These are phyloP conservation scores for Globisporangium takayamanum DNA, from an alignment of 352 stramenopile genomes.

Conservation along the genomic window DNA sequence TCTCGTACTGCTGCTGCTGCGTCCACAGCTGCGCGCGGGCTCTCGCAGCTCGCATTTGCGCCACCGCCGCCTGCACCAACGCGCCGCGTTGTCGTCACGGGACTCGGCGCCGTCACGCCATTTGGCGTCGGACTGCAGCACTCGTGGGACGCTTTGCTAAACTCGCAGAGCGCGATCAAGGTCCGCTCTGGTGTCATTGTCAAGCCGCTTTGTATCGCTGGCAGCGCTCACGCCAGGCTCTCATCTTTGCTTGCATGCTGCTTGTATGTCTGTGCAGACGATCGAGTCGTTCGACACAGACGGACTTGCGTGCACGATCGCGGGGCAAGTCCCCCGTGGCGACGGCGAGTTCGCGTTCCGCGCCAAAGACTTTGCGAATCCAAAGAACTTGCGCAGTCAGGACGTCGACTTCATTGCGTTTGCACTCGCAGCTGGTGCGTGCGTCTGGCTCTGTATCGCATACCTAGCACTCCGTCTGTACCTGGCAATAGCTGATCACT, in stretches of 20 bases:
- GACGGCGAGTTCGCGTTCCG: conserved; percentile 47
- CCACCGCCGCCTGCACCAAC: conserved; percentile 45
- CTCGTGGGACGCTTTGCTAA: conserved; percentile 80
- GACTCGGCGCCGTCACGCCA: conserved; percentile 87
- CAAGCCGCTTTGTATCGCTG: background rate
- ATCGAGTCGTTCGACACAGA: conserved; percentile 51
- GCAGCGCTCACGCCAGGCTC: background rate
- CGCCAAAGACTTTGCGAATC: conserved; percentile 62
- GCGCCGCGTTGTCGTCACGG: conserved; percentile 89
- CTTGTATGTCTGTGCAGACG: conserved; percentile 18
- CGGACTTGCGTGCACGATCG: conserved; percentile 64
- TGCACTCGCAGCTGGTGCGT: conserved; percentile 68
- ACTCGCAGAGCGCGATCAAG: conserved; percentile 68
- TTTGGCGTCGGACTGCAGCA: conserved; percentile 81
- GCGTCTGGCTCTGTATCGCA: background rate
- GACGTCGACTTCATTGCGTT: conserved; percentile 86
- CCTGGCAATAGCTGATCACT: background rate
- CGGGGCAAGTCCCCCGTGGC: conserved; percentile 57
- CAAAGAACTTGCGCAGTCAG: conserved; percentile 60
- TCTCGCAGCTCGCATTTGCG: conserved; percentile 63
- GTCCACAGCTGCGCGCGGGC: conserved; percentile 12
- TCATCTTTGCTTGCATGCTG: background rate
- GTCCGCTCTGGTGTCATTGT: conserved; percentile 16
- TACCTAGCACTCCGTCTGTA: background rate
- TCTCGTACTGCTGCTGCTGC: background rate